Percentiles rank a stretch among this genome's conserved stretches.
Conservation (phyloP, 106 monocot genomes). For the Phalaenopsis equestris region DNA sequence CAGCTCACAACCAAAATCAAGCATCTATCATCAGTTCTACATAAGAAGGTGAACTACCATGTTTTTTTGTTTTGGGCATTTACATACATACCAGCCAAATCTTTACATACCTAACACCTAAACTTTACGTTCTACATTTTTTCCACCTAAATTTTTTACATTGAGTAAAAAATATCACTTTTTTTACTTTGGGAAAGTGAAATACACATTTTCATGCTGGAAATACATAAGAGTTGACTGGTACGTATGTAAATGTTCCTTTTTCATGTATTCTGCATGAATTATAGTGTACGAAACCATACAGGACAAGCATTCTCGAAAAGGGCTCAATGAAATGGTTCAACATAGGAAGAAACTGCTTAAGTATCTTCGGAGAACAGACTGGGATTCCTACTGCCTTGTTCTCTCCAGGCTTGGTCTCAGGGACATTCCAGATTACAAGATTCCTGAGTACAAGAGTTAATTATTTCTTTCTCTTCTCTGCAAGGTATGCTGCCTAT, state of each 20-base stretch:
- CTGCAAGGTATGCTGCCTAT: neutral
- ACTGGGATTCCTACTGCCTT: slow-evolving; percentile 93
- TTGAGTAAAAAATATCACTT: no score
- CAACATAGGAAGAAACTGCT: slow-evolving; percentile 86
- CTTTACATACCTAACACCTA: no score
- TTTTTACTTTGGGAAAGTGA: neutral
- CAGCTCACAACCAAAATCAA: slow-evolving; percentile 94
- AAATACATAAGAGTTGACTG: no score
- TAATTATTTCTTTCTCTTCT: slow-evolving; percentile 4
- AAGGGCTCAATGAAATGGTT: slow-evolving; percentile 89
- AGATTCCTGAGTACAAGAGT: slow-evolving; percentile 42
- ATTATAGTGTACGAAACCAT: neutral
- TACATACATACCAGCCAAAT: no score
- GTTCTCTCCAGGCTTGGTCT: slow-evolving; percentile 79
- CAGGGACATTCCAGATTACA: slow-evolving; percentile 56
- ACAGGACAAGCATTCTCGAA: slow-evolving; percentile 90
- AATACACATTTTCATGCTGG: neutral
- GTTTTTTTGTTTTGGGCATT: neutral
- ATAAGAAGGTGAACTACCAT: slow-evolving; percentile 4
- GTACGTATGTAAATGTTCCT: no score
- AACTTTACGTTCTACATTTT: no score
- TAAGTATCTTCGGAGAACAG: slow-evolving; percentile 87
- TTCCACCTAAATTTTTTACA: no score
- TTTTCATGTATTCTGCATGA: neutral
- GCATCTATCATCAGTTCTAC: slow-evolving; percentile 53